Conservation (phyloP, 2,329 filamentous ascomycete species). For the Cercospora sesami region DNA sequence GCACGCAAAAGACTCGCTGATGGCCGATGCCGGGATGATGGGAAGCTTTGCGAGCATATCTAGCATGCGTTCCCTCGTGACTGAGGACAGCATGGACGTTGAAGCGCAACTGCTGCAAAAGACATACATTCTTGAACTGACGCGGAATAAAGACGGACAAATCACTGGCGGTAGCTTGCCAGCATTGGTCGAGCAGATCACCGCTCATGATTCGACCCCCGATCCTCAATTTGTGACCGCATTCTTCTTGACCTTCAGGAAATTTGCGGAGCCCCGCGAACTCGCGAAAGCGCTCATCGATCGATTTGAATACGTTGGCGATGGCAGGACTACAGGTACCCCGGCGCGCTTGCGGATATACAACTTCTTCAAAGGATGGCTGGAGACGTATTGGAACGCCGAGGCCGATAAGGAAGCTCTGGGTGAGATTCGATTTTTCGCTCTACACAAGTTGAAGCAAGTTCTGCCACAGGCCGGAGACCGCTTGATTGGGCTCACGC, state of each 20-base stretch:
- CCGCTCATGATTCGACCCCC: constrained; percentile 87
- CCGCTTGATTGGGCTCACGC: constrained; percentile 74
- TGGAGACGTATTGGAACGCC: constrained; percentile 92
- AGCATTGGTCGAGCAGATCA: constrained; percentile 90
- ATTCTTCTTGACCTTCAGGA: constrained; percentile 93
- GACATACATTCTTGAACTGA: constrained; percentile 86
- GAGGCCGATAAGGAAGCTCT: constrained; percentile 77
- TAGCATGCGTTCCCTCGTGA: constrained; percentile 63
- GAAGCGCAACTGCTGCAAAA: constrained; percentile 86
- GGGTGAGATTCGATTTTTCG: constrained; percentile 74
- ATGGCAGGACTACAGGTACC: constrained; percentile 70
- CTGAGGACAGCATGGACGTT: constrained; percentile 74
- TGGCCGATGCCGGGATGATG: constrained; percentile 55
- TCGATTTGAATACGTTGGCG: constrained; percentile 86
- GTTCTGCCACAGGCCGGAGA: constrained; percentile 75
- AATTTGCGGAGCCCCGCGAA: constrained; percentile 79
- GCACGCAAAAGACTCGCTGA: constrained; percentile 48
- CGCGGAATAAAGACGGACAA: constrained; percentile 91
- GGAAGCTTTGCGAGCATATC: constrained; percentile 66
- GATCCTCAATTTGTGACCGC: constrained; percentile 89
- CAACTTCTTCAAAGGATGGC: constrained; percentile 95
- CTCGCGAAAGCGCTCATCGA: constrained; percentile 82
- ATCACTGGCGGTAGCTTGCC: constrained; percentile 89
- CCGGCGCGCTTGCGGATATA: constrained; percentile 89
- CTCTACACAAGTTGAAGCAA: constrained; percentile 66